Conservation (phyloP, 2,329 filamentous ascomycete species). For the Chaetomium globosum region DNA sequence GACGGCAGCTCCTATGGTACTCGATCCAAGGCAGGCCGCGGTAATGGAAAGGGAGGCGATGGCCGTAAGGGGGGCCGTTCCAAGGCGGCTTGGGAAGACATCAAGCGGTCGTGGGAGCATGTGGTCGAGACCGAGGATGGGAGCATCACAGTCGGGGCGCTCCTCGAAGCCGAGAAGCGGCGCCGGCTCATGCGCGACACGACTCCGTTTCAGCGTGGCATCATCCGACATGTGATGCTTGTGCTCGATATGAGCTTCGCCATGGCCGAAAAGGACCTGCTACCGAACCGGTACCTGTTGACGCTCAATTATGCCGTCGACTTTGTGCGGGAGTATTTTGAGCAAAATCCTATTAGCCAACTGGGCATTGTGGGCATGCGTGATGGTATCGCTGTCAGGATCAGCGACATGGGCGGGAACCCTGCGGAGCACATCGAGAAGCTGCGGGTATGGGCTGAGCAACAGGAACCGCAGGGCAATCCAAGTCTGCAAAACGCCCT, state of each 20-base stretch:
- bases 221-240: conserved; percentile 93
- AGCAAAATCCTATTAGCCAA: conserved; percentile 98
- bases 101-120: conserved; percentile 70
- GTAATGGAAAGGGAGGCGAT: conserved; percentile 36
- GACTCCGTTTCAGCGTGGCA: conserved; percentile 91
- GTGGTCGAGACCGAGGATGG: conserved; percentile 80
- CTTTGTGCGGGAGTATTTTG: conserved; percentile 93
- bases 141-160: conserved; percentile 72
- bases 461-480: conserved; percentile 70
- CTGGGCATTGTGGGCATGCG: conserved; percentile 90
- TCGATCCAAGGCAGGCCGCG: conserved; percentile 36
- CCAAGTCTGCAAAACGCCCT: conserved; percentile 90
- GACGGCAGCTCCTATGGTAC: conserved; percentile 39
- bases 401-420: conserved; percentile 90
- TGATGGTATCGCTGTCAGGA: conserved; percentile 81
- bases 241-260: conserved; percentile 90
- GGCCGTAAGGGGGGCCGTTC: conserved; percentile 42
- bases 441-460: conserved; percentile 66
- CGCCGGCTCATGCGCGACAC: conserved; percentile 84
- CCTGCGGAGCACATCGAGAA: conserved; percentile 83
- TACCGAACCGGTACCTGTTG: conserved; percentile 82
- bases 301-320: conserved; percentile 80
- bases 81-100: conserved; percentile 66
- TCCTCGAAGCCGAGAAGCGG: conserved; percentile 81
- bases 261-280: conserved; percentile 93